These are phyloP conservation scores for Lojkania enalia DNA, from an alignment of 2,329 filamentous ascomycete species.

Conservation along the genomic window DNA sequence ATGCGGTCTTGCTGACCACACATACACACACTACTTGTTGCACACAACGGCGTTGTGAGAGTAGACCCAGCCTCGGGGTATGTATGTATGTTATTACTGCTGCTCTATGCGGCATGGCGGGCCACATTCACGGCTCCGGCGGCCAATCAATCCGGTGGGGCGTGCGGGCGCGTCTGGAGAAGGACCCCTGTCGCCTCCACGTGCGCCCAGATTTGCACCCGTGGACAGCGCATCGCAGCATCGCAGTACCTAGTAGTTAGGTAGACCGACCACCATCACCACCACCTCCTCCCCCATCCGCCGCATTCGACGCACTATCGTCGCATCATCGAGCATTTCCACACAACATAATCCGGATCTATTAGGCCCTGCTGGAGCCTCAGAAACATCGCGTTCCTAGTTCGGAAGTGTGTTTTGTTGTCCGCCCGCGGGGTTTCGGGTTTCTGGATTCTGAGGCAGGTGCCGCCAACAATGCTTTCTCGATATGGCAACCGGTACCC, in stretches of 20 bases:
- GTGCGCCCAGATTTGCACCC: neutral
- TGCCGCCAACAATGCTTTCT: constrained; percentile 15
- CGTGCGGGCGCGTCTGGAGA: neutral
- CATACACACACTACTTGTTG: too few species aligned
- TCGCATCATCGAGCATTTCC: too few species aligned
- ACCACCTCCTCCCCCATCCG: neutral
- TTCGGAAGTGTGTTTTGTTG: too few species aligned
- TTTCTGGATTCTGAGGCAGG: neutral
- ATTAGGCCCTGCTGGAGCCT: too few species aligned
- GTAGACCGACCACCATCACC: neutral
- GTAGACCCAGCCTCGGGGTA: too few species aligned
- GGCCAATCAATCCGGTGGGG: constrained; percentile 1
- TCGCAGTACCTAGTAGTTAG: neutral
- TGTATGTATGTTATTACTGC: too few species aligned
- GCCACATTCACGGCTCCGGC: neutral
- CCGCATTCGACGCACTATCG: neutral
- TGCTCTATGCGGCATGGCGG: neutral
- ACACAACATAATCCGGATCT: too few species aligned
- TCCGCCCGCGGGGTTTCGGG: too few species aligned
- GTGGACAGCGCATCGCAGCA: neutral
- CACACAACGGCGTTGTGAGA: too few species aligned
- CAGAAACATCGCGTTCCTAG: too few species aligned
- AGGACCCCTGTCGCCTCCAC: constrained; percentile 5
- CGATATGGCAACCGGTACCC: constrained; percentile 29
- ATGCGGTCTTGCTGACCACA: too few species aligned